Evolutionary conservation across 805 yeast genomes (phyloP).

Genomic region (Kuraishia molischiana): DNA sequence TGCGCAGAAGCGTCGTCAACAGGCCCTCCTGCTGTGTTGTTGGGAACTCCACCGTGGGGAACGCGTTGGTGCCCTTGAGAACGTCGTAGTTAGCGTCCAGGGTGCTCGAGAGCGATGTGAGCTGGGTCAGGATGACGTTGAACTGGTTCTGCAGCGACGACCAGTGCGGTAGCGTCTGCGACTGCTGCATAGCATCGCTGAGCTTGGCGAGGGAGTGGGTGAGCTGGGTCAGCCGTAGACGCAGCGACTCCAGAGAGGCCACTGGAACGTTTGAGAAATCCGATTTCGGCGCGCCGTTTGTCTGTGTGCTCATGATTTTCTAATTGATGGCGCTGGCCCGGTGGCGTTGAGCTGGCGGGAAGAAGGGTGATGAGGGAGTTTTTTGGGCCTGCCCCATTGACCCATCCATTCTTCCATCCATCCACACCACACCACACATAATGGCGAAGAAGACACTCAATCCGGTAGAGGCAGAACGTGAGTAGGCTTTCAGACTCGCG

Average conservation of each 20-base stretch:
- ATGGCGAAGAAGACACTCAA: conserved; percentile 11
- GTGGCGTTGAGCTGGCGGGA: neutral
- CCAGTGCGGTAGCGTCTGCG: conserved; percentile 34
- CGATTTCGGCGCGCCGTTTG: neutral
- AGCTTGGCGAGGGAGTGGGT: conserved; percentile 52
- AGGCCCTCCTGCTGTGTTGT: conserved; percentile 76
- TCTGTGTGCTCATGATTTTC: neutral
- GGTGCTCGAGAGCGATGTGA: conserved; percentile 65
- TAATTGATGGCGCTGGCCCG: neutral
- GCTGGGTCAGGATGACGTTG: conserved; percentile 73
- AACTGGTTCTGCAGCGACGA: conserved; percentile 76
- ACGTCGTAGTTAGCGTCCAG: conserved; percentile 50
- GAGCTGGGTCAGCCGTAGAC: conserved; percentile 52
- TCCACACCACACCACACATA: neutral
- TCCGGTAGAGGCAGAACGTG: conserved; percentile 13
- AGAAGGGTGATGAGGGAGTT: neutral
- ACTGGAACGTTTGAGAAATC: conserved; percentile 36
- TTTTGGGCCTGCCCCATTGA: no score
- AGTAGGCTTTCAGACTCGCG: conserved; percentile 3
- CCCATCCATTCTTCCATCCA: no score
- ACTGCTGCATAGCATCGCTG: conserved; percentile 38
- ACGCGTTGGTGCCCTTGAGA: conserved; percentile 62
- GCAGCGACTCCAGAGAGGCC: conserved; percentile 49
- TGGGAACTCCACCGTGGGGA: conserved; percentile 80
- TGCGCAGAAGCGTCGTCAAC: conserved; percentile 74